Conservation (phyloP, 257 asterid genomes). For the Nicotiana attenuata region DNA sequence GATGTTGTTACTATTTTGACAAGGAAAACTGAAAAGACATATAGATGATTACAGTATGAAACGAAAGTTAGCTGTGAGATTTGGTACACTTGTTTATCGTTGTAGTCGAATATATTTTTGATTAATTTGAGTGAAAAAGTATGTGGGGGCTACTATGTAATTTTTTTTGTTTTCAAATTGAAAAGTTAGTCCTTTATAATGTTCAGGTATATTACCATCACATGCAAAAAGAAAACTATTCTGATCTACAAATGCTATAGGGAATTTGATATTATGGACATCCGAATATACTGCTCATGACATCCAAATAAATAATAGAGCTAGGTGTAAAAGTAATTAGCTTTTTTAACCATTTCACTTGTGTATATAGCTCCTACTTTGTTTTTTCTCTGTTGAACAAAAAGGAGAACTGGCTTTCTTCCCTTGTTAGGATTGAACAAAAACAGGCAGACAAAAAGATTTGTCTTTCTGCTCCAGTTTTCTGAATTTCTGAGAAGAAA, state of each 20-base stretch:
- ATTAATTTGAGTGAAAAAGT: not conserved
- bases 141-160: not conserved
- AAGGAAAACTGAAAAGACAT: not conserved
- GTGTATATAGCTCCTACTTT: not conserved
- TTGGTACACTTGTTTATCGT: not conserved
- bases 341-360: slow-evolving; percentile 1
- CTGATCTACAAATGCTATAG: not conserved
- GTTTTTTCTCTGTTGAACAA: not conserved
- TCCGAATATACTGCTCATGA: not conserved
- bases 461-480: not conserved
- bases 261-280: not conserved
- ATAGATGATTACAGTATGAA: not conserved
- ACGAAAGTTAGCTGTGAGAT: not conserved
- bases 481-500: not conserved
- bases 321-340: not conserved
- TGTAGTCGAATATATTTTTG: not conserved
- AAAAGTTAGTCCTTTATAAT: not conserved
- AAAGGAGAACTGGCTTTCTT: not conserved
- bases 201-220: not conserved
- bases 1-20: not conserved
- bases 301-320: not conserved
- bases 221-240: not conserved
- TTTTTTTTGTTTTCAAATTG: not conserved
- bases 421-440: not conserved
- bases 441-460: not conserved